Conservation (phyloP, 2,329 filamentous ascomycete species). For the Teratosphaeria nubilosa region DNA sequence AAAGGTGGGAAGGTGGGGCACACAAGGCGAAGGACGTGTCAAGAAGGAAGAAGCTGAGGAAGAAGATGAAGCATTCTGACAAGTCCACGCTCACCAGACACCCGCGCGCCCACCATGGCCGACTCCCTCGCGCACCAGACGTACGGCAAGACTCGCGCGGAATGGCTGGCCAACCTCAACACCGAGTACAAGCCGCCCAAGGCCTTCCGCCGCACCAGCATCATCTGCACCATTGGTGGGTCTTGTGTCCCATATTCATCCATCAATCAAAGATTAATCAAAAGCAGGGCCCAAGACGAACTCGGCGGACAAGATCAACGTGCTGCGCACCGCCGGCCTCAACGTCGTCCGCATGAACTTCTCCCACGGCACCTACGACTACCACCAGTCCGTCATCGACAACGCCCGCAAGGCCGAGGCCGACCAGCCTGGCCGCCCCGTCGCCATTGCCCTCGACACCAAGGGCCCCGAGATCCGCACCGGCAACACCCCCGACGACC, state of each 20-base stretch:
- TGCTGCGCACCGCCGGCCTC: constrained; percentile 74
- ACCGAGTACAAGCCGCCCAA: constrained; percentile 77
- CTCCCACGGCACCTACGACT: constrained; percentile 86
- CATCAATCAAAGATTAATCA: neutral
- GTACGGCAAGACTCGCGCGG: constrained; percentile 58
- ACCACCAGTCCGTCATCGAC: constrained; percentile 97
- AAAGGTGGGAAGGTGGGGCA: neutral
- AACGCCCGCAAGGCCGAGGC: constrained; percentile 81
- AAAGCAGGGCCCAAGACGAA: constrained; percentile 80
- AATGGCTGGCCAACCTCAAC: constrained; percentile 70
- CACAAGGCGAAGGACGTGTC: neutral
- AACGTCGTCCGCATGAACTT: constrained; percentile 99
- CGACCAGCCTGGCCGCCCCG: constrained; percentile 65
- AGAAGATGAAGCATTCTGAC: neutral
- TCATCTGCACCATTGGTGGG: constrained; percentile 90
- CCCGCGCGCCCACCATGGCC: constrained; percentile 38
- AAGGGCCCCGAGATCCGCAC: constrained; percentile 84
- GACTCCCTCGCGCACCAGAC: constrained; percentile 78
- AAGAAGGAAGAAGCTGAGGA: neutral
- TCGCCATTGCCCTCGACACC: constrained; percentile 86
- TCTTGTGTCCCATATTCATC: too few relatives aligned
- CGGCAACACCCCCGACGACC: constrained; percentile 60
- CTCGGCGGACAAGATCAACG: constrained; percentile 92
- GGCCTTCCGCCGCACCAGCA: constrained; percentile 92
- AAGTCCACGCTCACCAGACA: neutral